These are phyloP conservation scores for Penicillium macrosclerotiorum DNA, from an alignment of 495 filamentous ascomycete genomes.

Conservation along the genomic window DNA sequence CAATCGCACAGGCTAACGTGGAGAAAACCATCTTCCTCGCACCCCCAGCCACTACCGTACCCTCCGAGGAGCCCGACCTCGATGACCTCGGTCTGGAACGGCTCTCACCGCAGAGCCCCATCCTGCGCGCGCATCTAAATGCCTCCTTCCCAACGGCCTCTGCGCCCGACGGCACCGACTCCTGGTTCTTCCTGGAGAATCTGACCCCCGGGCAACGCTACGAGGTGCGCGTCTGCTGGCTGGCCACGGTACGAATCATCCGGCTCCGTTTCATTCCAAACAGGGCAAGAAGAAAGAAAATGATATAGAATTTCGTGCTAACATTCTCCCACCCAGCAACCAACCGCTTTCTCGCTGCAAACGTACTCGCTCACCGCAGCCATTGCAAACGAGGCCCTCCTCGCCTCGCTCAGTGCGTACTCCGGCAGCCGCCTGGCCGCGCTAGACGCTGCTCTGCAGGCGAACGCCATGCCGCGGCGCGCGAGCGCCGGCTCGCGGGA, in stretches of 20 bases:
- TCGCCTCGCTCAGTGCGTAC: constrained; percentile 63
- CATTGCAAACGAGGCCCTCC: constrained; percentile 57
- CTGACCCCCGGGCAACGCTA: constrained; percentile 73
- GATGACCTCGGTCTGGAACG: constrained; percentile 62
- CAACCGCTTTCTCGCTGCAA: constrained; percentile 72
- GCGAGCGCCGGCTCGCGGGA: constrained; percentile 8
- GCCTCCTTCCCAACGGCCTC: constrained; percentile 61
- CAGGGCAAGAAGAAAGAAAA: no score
- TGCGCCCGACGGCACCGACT: constrained; percentile 56
- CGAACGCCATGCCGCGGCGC: constrained; percentile 13
- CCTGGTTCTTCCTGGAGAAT: constrained; percentile 83
- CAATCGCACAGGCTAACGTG: constrained; percentile 60
- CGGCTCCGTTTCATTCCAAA: not conserved
- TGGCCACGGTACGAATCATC: constrained; percentile 72
- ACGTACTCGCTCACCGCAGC: constrained; percentile 58
- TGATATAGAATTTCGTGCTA: not conserved
- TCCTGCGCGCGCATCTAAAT: constrained; percentile 59
- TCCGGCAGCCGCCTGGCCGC: constrained; percentile 49
- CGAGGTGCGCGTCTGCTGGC: constrained; percentile 92
- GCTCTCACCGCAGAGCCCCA: constrained; percentile 55
- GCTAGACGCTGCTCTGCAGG: constrained; percentile 13
- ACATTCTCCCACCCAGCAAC: constrained; percentile 70
- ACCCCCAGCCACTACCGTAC: constrained; percentile 54
- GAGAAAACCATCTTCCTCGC: constrained; percentile 90
- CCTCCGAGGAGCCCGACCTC: constrained; percentile 55